Evolutionary conservation across 768 basidiomycete genomes (phyloP), one percentile per base, ranked within the genome.

Genomic region (Mycena indigotica): DNA sequence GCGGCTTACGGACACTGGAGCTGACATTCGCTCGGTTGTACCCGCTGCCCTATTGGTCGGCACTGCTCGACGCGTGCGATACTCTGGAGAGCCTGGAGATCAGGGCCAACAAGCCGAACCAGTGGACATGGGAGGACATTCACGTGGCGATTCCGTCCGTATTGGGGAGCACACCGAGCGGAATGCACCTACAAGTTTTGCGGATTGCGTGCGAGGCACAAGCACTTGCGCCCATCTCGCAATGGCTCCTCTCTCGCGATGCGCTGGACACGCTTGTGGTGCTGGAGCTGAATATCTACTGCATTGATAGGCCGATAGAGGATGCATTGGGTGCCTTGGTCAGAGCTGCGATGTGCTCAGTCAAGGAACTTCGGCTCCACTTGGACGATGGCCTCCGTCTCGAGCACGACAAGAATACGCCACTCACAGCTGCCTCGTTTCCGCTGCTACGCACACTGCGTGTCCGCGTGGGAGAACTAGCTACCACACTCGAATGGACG

Each of bases 1-100:
- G 40, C 12, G 45, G 28, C 25, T 51, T 63, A 28, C 58, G 50
- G 19, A 44, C 32, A 8, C 54, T 63, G 2, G 23, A 56, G 4
- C 6, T 55, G 28, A 35, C 50, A 6, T 12, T 54, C 25, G 40
- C 58, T 38, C 50, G 32, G 15, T 30, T 59, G 30, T 59, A 57
- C 54, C 16, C 51, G 19, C 38, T 63, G 10, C 51, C 54, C 12
- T 30, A 41, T 6, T 63, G 61, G 61, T 57, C 61, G 4, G 25
- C 51, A 41, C 46, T 63, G 19, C 61, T 63, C n/a, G 53, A 63
- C 28, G 35, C 39, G 6, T 63, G 61, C 28, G n/a, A 49, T 19
- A 30, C 19, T 15, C 55, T 63, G 13, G 12, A 30, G 1, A 28
- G 28, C 19, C 51, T 63, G 4, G 28, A 15, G n/a, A 55, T 48